Percentiles rank a stretch among this genome's conserved stretches.
Evolutionary conservation across 164 flowering plant species (phyloP).

Genomic region (Warburgia ugandensis): DNA sequence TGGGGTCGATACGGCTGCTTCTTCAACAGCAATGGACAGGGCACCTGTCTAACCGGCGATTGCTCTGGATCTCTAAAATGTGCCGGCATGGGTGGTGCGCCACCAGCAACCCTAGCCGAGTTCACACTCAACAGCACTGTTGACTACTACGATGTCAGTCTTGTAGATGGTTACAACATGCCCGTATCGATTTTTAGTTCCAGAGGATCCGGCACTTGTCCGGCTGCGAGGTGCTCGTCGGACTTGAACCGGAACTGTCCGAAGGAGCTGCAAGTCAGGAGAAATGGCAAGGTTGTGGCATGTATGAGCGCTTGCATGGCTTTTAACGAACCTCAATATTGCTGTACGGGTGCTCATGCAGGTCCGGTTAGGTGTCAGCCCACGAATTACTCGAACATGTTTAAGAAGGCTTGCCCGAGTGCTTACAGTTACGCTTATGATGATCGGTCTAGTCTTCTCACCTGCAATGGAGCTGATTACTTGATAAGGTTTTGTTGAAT

Average conservation of each 20-base stretch:
- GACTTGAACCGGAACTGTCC: slow-evolving; percentile 73
- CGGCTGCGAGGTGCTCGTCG: slow-evolving; percentile 64
- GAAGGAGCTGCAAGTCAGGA: slow-evolving; percentile 43
- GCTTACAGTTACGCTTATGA: slow-evolving; percentile 95
- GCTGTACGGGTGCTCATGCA: slow-evolving; percentile 72
- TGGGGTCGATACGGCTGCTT: slow-evolving; percentile 88
- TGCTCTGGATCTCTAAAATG: slow-evolving; percentile 54
- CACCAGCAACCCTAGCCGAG: slow-evolving; percentile 72
- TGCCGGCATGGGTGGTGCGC: slow-evolving; percentile 52
- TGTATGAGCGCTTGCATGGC: slow-evolving; percentile 92
- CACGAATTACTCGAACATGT: slow-evolving; percentile 58
- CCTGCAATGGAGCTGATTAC: slow-evolving; percentile 75
- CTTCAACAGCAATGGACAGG: slow-evolving; percentile 57
- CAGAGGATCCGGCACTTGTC: slow-evolving; percentile 70
- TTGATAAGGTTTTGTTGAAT: slow-evolving; percentile 84
- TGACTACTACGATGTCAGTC: slow-evolving; percentile 81
- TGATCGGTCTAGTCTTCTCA: slow-evolving; percentile 72
- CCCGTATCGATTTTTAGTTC: too few relatives aligned
- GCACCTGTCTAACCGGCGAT: slow-evolving; percentile 73
- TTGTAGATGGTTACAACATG: slow-evolving; percentile 44
- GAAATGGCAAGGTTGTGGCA: slow-evolving; percentile 48
- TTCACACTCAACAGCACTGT: slow-evolving; percentile 51
- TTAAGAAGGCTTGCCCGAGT: slow-evolving; percentile 79
- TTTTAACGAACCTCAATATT: slow-evolving; percentile 58
- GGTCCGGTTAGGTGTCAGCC: slow-evolving; percentile 71